These are phyloP conservation scores for Atkinsonella hypoxylon DNA, from an alignment of 2,329 filamentous ascomycete genomes.

Conservation along the genomic window DNA sequence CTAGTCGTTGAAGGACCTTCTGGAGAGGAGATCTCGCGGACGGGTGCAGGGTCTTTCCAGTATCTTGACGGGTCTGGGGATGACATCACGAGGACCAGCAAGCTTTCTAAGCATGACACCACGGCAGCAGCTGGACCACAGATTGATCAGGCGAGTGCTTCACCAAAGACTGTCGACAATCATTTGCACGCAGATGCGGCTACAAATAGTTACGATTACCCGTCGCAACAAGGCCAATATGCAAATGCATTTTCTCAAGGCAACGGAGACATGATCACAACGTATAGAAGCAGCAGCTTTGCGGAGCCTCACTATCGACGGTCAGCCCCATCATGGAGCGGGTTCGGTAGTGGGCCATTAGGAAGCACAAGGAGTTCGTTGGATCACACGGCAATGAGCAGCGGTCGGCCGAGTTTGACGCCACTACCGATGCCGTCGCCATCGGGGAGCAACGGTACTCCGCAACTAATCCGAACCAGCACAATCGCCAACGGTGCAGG, in stretches of 20 bases:
- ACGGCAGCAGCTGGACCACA: slow-evolving; percentile 24
- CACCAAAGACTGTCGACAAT: slow-evolving; percentile 30
- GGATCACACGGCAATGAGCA: slow-evolving; percentile 29
- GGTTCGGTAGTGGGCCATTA: slow-evolving; percentile 27
- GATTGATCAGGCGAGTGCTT: slow-evolving; percentile 27
- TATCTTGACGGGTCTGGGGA: slow-evolving; percentile 39
- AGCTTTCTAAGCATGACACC: slow-evolving; percentile 25
- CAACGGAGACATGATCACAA: slow-evolving; percentile 41
- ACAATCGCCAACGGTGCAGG: slow-evolving; percentile 31
- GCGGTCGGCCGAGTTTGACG: slow-evolving; percentile 31
- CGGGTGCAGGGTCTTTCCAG: slow-evolving; percentile 33
- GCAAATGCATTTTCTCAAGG: slow-evolving; percentile 26
- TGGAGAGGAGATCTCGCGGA: slow-evolving; percentile 41
- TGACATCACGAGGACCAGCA: slow-evolving; percentile 27
- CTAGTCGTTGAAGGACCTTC: slow-evolving; percentile 39
- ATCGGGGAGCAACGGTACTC: slow-evolving; percentile 23
- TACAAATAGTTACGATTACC: slow-evolving; percentile 35
- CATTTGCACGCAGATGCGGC: slow-evolving; percentile 24
- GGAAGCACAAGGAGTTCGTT: slow-evolving; percentile 29
- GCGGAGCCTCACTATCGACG: slow-evolving; percentile 35
- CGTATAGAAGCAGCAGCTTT: slow-evolving; percentile 41
- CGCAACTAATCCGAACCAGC: slow-evolving; percentile 44
- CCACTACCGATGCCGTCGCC: slow-evolving; percentile 34
- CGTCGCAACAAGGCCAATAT: slow-evolving; percentile 30
- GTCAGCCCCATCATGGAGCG: slow-evolving; percentile 26